These are phyloP conservation scores for Colletotrichum orbiculare DNA, from an alignment of 2,329 filamentous ascomycete species.

Conservation along the genomic window DNA sequence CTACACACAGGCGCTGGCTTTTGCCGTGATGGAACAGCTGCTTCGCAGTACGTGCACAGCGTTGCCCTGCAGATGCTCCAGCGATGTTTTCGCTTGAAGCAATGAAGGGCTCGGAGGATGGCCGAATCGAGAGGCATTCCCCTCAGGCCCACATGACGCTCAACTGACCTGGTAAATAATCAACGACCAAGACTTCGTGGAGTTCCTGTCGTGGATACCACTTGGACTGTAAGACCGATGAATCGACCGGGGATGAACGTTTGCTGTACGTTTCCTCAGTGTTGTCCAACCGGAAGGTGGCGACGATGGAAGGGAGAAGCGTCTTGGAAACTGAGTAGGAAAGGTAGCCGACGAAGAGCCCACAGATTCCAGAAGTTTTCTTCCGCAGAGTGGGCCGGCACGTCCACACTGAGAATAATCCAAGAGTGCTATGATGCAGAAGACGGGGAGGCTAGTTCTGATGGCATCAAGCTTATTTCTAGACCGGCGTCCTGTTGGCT, in stretches of 20 bases:
- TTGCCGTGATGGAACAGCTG: no score
- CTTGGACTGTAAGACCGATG: no score
- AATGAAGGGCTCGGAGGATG: not conserved
- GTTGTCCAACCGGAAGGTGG: not conserved
- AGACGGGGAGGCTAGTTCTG: not conserved
- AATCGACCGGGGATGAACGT: no score
- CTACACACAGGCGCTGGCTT: no score
- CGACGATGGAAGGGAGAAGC: not conserved
- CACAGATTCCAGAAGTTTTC: conserved; percentile 24
- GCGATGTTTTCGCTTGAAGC: not conserved
- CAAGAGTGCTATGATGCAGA: not conserved
- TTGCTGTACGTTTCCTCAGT: no score
- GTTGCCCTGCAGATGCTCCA: no score
- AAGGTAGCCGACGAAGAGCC: not conserved
- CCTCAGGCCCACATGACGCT: no score
- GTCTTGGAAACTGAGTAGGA: conserved; percentile 5
- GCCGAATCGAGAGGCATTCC: no score
- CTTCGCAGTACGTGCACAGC: no score
- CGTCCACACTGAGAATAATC: conserved; percentile 15
- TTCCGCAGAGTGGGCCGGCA: conserved; percentile 13
- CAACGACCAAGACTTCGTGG: no score
- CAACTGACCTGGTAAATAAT: no score
- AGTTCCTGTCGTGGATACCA: no score
- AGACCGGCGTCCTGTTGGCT: not conserved
- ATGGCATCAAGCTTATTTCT: conserved; percentile 25